These are phyloP conservation scores for Crithidia thermophila DNA, from an alignment of 208 protist genomes.

Conservation along the genomic window DNA sequence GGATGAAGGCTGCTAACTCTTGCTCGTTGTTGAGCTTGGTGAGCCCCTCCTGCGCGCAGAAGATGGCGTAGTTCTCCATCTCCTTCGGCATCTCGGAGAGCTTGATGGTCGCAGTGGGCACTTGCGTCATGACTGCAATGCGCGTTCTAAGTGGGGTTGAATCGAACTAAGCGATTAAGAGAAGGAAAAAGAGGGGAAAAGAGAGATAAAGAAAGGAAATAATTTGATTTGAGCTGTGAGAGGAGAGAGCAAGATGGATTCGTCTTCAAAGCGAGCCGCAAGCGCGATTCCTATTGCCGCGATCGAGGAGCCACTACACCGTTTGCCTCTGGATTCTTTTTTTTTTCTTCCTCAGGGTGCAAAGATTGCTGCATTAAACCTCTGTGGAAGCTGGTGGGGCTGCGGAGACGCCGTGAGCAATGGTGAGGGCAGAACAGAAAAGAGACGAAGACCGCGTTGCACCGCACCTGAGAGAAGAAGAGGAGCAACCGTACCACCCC, in stretches of 20 bases:
- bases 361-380: too few relatives aligned
- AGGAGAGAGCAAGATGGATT: background rate
- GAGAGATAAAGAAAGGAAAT: background rate
- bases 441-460: too few relatives aligned
- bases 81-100: constrained; percentile 95
- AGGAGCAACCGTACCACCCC: too few relatives aligned
- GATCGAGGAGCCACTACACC: too few relatives aligned
- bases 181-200: background rate
- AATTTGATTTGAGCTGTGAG: background rate
- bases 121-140: constrained; percentile 65
- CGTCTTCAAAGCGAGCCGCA: background rate
- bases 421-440: too few relatives aligned
- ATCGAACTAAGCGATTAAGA: background rate
- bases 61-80: constrained; percentile 98
- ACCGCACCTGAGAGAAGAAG: too few relatives aligned
- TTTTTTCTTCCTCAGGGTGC: too few relatives aligned
- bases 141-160: background rate
- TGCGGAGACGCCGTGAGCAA: too few relatives aligned
- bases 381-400: too few relatives aligned
- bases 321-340: too few relatives aligned
- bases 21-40: constrained; percentile 99
- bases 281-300: too few relatives aligned
- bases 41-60: constrained; percentile 97
- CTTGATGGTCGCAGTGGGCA: constrained; percentile 87
- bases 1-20: constrained; percentile 99